These are phyloP conservation scores for Protomyces gravidus DNA, from an alignment of 1,139 yeast genomes.

Conservation along the genomic window DNA sequence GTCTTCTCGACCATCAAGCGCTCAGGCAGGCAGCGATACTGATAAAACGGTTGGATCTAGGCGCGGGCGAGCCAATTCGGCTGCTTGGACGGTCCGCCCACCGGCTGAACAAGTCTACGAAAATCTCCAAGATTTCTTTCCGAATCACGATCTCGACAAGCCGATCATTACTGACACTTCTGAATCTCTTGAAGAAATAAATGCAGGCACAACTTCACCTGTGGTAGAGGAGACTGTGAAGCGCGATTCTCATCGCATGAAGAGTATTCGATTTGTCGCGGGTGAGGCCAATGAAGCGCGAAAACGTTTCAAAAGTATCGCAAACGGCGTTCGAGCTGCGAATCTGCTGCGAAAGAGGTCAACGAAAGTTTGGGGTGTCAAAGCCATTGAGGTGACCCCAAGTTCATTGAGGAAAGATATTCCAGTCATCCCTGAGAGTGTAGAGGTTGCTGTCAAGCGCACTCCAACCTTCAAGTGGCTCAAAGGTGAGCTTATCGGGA, in stretches of 20 bases:
- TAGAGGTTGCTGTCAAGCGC: not conserved
- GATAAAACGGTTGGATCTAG: not conserved
- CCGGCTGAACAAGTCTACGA: conserved; percentile 91
- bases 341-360: conserved; percentile 46
- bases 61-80: not conserved
- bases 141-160: conserved; percentile 84
- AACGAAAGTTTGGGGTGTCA: conserved; percentile 97
- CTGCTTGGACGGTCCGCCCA: conserved; percentile 66
- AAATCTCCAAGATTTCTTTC: conserved; percentile 86
- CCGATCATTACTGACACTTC: conserved; percentile 73
- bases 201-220: not conserved
- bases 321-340: conserved; percentile 34
- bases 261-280: conserved; percentile 87
- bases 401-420: conserved; percentile 43
- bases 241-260: conserved; percentile 49
- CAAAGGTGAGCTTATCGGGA: conserved; percentile 92
- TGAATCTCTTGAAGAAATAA: conserved; percentile 43
- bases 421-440: not conserved
- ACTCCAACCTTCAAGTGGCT: conserved; percentile 72
- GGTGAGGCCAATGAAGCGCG: conserved; percentile 75
- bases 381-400: conserved; percentile 83
- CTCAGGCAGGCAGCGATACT: not conserved
- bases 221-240: not conserved
- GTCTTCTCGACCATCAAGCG: not conserved
- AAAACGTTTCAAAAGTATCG: conserved; percentile 42